Conservation (phyloP, 78 protist genomes). For the Diacronema lutheri region DNA sequence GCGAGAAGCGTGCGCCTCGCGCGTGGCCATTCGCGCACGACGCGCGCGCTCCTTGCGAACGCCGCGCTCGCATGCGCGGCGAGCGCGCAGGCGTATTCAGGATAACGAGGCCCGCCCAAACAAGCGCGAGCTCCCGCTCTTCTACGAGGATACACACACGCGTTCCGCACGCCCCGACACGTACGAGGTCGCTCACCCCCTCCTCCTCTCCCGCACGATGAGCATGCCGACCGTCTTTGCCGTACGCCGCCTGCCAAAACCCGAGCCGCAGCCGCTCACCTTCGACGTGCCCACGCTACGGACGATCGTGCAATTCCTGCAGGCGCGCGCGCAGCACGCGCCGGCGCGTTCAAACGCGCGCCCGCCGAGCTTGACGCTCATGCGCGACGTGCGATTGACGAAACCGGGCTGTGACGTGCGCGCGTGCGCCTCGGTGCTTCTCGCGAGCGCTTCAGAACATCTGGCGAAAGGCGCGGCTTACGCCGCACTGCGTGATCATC, state of each 20-base stretch:
- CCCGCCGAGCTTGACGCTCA: too few species aligned
- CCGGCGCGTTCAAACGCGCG: too few species aligned
- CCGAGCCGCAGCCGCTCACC: neutral
- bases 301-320: neutral
- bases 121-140: neutral
- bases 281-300: neutral
- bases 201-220: neutral
- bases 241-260: neutral
- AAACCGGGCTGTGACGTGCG: too few species aligned
- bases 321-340: too few species aligned
- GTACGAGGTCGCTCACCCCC: neutral
- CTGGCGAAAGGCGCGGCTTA: constrained; percentile 1
- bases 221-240: neutral
- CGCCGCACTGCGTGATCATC: neutral
- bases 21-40: too few species aligned
- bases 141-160: constrained; percentile 20
- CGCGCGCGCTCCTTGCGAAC: too few species aligned
- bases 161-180: neutral
- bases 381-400: too few species aligned
- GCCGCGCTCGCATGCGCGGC: too few species aligned
- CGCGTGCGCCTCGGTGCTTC: too few species aligned
- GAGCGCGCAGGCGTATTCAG: neutral
- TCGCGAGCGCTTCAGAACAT: too few species aligned
- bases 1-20: too few species aligned
- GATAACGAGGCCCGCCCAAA: neutral